Percentiles rank a stretch among this genome's conserved stretches.
Evolutionary conservation across 306 rosid species (phyloP).

Genomic region (Begonia peltatifolia): DNA sequence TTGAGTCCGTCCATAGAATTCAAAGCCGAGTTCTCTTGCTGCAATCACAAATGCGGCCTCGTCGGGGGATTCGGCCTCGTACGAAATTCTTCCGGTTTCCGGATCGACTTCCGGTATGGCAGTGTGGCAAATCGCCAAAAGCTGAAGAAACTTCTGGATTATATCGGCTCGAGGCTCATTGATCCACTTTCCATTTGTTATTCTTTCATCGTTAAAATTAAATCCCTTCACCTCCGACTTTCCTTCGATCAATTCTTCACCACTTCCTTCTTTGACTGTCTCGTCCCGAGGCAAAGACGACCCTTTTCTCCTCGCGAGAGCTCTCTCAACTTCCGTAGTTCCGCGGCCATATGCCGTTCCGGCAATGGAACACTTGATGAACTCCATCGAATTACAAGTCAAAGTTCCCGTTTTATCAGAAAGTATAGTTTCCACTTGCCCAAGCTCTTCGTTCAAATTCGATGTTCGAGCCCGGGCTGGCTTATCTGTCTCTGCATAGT

Average conservation of each 20-base stretch:
- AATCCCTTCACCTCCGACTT: conserved; percentile 61
- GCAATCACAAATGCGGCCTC: conserved; percentile 98
- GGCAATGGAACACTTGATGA: conserved; percentile 89
- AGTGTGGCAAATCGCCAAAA: conserved; percentile 82
- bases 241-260: conserved; percentile 15
- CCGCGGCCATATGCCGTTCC: conserved; percentile 78
- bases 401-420: conserved; percentile 96
- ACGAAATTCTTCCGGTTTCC: conserved; percentile 57
- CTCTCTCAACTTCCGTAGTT: conserved; percentile 90
- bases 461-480: conserved; percentile 94
- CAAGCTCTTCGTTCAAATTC: conserved; percentile 96
- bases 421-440: conserved; percentile 94
- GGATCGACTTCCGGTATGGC: conserved; percentile 91
- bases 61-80: conserved; percentile 99
- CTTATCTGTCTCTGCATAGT: conserved; percentile 72
- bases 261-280: conserved; percentile 16
- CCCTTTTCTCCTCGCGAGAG: conserved; percentile 49
- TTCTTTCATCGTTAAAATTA: conserved; percentile 79
- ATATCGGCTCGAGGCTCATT: conserved; percentile 49
- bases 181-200: conserved; percentile 72
- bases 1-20: conserved; percentile 68
- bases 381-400: conserved; percentile 98
- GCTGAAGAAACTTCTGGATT: conserved; percentile 51
- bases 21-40: conserved; percentile 91
- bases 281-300: conserved; percentile 17